Evolutionary conservation across 148 eudicot species (phyloP).

Genomic region (Pouteria glomerata): DNA sequence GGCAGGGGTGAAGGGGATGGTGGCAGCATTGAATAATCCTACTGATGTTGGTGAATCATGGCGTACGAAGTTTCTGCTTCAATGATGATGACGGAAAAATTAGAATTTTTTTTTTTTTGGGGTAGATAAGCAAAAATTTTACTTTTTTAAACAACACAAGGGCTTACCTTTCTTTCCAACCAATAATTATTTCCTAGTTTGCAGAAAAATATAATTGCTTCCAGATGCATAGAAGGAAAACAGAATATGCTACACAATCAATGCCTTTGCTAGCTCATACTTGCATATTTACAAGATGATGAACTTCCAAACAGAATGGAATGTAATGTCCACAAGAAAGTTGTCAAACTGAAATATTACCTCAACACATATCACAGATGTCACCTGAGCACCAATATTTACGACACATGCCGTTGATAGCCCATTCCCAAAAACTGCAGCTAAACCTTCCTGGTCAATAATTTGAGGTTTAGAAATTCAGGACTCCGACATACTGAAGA

Average conservation of each 20-base stretch:
- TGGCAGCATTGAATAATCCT: no score
- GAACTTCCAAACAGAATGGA: not conserved
- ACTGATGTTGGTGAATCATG: no score
- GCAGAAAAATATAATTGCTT: not conserved
- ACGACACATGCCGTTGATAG: constrained; percentile 96
- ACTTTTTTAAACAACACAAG: no score
- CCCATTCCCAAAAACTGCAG: constrained; percentile 95
- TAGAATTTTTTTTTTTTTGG: no score
- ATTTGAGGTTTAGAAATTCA: constrained; percentile 5
- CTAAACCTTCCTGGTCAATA: constrained; percentile 80
- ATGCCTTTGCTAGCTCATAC: not conserved
- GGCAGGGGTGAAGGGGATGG: no score
- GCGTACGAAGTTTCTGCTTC: no score
- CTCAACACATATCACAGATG: constrained; percentile 90
- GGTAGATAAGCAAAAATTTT: no score
- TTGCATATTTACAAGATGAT: not conserved
- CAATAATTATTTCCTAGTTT: no score
- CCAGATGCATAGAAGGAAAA: not conserved
- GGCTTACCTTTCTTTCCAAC: no score
- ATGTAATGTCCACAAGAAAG: not conserved
- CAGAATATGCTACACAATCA: not conserved
- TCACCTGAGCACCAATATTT: constrained; percentile 90
- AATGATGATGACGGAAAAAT: no score
- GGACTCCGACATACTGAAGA: not conserved
- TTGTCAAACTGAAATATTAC: constrained; percentile 30